phyloP scores from a whole-genome alignment of 768 basidiomycete genomes.

The Collybia sp. region DNA sequence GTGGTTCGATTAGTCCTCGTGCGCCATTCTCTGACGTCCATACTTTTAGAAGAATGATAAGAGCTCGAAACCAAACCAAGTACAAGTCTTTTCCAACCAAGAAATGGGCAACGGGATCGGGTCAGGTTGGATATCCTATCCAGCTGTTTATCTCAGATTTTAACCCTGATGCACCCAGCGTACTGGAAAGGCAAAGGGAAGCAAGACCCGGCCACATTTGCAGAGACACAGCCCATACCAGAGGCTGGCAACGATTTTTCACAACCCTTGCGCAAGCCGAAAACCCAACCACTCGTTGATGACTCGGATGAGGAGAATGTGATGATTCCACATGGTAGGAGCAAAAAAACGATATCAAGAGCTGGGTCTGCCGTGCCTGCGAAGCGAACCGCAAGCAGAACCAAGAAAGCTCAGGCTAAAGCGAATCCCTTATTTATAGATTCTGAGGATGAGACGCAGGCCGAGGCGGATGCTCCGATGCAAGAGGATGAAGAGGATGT shows the following conservation, averaged over 20 bases:
- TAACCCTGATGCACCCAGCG: conserved; percentile 25
- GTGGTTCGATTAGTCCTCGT: conserved; percentile 5
- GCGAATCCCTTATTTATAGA: conserved; percentile 47
- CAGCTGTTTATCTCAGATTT: conserved; percentile 4
- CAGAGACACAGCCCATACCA: conserved; percentile 10
- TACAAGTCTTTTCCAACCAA: conserved; percentile 49
- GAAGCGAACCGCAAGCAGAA: conserved; percentile 12
- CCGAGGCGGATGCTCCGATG: conserved; percentile 19
- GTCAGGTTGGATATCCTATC: conserved; percentile 29
- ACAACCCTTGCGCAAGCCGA: conserved; percentile 7
- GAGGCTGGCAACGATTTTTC: too few species aligned
- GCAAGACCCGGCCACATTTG: conserved; percentile 1
- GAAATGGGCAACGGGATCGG: conserved; percentile 54
- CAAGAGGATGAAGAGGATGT: conserved; percentile 12
- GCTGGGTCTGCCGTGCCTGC: conserved; percentile 16
- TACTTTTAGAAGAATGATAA: conserved; percentile 19
- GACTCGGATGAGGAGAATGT: conserved; percentile 35
- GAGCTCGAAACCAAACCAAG: conserved; percentile 20
- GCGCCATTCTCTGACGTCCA: neutral
- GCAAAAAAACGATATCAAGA: conserved; percentile 19
- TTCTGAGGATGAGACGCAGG: conserved; percentile 28
- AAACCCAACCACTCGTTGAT: conserved; percentile 21
- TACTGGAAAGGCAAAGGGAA: conserved; percentile 47
- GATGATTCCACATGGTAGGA: conserved; percentile 8
- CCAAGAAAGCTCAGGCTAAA: conserved; percentile 23